Evolutionary conservation across 768 basidiomycete genomes (phyloP).

Genomic region (Boletales sp.): DNA sequence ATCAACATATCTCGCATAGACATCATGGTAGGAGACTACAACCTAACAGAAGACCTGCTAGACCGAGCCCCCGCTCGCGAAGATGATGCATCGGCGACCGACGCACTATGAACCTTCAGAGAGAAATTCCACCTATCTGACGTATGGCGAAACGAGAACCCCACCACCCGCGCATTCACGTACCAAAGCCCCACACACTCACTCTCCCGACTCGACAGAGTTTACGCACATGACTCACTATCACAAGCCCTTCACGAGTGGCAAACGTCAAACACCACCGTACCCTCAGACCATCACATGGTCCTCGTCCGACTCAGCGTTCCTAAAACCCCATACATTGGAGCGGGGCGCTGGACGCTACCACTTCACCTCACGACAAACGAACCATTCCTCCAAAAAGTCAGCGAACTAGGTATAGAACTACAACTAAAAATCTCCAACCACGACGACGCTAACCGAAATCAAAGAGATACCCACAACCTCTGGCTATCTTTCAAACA

Average conservation of each 20-base stretch:
- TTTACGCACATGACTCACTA: not conserved
- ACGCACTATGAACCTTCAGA: constrained; percentile 11
- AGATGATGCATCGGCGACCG: constrained; percentile 9
- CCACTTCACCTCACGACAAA: too few relatives aligned
- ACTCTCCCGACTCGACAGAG: not conserved
- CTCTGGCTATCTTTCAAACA: too few relatives aligned
- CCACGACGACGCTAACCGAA: too few relatives aligned
- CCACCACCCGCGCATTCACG: not conserved
- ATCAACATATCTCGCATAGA: constrained; percentile 12
- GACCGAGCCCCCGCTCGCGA: constrained; percentile 31
- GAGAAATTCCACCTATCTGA: not conserved
- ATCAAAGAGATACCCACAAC: too few relatives aligned
- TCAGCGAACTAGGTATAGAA: too few relatives aligned
- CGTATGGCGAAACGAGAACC: not conserved
- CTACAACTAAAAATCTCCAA: too few relatives aligned
- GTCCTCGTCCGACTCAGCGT: not conserved
- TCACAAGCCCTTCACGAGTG: not conserved
- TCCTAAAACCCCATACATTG: too few relatives aligned
- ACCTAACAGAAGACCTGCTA: constrained; percentile 37
- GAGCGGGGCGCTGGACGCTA: too few relatives aligned
- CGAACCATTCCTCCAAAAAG: too few relatives aligned
- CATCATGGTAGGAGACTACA: constrained; percentile 40
- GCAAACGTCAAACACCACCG: not conserved
- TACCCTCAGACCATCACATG: constrained; percentile 9
- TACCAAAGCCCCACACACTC: not conserved